These are phyloP conservation scores for Dichomitus squalens DNA, from an alignment of 1,284 basidiomycete species.

Conservation along the genomic window DNA sequence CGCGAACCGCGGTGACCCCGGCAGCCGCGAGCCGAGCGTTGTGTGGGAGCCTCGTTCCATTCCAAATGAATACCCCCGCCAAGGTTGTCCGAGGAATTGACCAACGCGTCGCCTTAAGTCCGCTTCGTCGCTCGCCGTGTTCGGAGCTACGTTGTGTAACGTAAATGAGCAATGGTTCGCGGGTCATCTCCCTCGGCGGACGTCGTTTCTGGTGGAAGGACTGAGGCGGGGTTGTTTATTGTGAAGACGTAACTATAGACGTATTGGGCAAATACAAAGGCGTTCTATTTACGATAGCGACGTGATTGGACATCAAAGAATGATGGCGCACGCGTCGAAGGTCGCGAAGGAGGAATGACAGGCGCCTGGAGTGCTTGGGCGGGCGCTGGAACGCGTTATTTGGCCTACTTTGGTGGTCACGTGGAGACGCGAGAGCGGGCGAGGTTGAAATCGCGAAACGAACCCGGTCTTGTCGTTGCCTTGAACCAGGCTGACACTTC, in stretches of 20 bases:
- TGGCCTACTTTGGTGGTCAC: constrained; percentile 29
- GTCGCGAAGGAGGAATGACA: constrained; percentile 14
- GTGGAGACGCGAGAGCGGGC: constrained; percentile 25
- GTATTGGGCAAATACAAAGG: not conserved
- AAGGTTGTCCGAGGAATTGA: not conserved
- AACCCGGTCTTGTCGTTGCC: constrained; percentile 24
- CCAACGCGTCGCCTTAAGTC: not conserved
- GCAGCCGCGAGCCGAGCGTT: constrained; percentile 21
- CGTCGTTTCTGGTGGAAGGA: constrained; percentile 3
- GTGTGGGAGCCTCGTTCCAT: constrained; percentile 6
- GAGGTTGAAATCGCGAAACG: constrained; percentile 33
- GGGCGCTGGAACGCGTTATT: constrained; percentile 26
- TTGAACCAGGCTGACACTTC: constrained; percentile 31
- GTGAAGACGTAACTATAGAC: constrained; percentile 15
- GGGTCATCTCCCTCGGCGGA: not conserved
- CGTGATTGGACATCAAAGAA: constrained; percentile 25
- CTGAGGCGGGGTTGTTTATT: not conserved
- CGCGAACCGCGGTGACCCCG: constrained; percentile 8
- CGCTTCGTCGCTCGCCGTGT: not conserved
- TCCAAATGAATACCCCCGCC: not conserved
- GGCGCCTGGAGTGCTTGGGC: constrained; percentile 15
- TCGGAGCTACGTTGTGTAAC: not conserved
- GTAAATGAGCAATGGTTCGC: constrained; percentile 2
- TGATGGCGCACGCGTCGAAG: constrained; percentile 23
- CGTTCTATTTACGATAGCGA: constrained; percentile 9